Base-by-base conservation (phyloP, 2,329 filamentous ascomycete genomes). In the Alternaria arbusti region DNA sequence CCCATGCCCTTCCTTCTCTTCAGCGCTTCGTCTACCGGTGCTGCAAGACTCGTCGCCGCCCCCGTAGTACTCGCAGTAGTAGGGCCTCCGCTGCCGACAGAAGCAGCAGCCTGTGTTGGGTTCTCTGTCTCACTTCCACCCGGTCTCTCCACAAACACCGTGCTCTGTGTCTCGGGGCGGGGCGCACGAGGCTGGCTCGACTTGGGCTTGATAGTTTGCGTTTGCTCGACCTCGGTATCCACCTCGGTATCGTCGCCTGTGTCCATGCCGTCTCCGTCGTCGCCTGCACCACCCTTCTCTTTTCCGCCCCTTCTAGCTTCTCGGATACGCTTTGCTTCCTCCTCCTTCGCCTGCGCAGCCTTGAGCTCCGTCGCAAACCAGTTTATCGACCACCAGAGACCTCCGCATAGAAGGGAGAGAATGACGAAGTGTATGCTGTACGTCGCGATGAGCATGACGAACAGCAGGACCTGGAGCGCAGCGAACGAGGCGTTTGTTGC, bases 371-470 rank as follows among this genome's bases (percentile, higher is more conserved):
- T 82, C 59, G 93, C 94, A 77, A 99, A 98, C 96, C 96, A 99
- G 86, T 98, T 98, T 82, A 98, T 94, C 61, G 91, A 89, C 84
- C 88, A 94, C 96, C 96, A 99, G 36, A 98, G 86, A 5, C 92
- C 91, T 30, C 84, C 94, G 67, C 89, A 93, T 10, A 99, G 84
- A 62, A 90, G 74, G 12, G 93, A 97, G 6, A 99, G 87, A 61
- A 95, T 85, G 67, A 93, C 79, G 76, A 97, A 97, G 85, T 98
- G 96, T 68, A 97, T 87, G 82, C 91, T 97, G 81, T 91, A 89
- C 8, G 95, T 99, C 60, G 89, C 90, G 70, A 93, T 64, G 56
- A 98, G 87, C 66, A 99, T 90, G 57, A 82, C 80, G 68, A 93
- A 81, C 70, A 98, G 89, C 45, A 97, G 85, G 66, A 91, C 64